phyloP scores from a whole-genome alignment of 176 grass and related monocot genomes.

The Hordeum vulgare region MorexV3_pseudomolecules_assembly NC_058520.1:212489906-212490405 shows the following conservation, averaged over 20 bases:
- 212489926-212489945: background rate
- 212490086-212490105: background rate
- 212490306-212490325: background rate
- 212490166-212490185: background rate
- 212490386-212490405: background rate
- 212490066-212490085: background rate
- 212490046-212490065: background rate
- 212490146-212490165: background rate
- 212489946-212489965: background rate
- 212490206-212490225: background rate
- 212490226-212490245: background rate
- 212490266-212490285: background rate
- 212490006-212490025: background rate
- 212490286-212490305: background rate
- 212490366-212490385: background rate
- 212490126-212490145: background rate
- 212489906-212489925: background rate
- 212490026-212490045: background rate
- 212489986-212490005: background rate
- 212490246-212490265: background rate
- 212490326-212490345: background rate
- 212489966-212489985: background rate
- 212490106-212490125: background rate
- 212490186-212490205: background rate
- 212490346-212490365: background rate